These are phyloP conservation scores for Mortierella sp. DNA, from an alignment of 371 early-diverging fungal species.

Conservation along the genomic window DNA sequence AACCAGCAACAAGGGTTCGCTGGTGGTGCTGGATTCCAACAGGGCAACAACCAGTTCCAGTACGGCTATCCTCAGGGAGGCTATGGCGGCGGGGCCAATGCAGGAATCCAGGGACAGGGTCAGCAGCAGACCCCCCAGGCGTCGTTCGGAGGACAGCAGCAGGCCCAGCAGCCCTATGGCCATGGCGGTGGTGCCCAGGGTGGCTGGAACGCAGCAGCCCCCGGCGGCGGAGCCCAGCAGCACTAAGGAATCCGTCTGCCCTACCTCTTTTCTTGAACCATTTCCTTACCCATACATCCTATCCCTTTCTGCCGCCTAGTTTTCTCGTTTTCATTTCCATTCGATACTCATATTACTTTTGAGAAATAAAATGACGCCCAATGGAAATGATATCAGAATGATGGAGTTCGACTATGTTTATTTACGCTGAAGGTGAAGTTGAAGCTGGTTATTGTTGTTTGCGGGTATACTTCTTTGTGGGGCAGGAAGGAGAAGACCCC, in stretches of 20 bases:
- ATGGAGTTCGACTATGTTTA: not conserved
- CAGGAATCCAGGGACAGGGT: slow-evolving; percentile 37
- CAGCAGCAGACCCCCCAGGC: slow-evolving; percentile 31
- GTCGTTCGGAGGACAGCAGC: slow-evolving; percentile 20
- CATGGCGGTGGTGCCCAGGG: slow-evolving; percentile 25
- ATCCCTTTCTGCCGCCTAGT: not conserved
- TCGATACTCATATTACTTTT: not conserved
- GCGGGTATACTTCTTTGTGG: slow-evolving; percentile 61
- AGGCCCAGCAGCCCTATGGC: slow-evolving; percentile 13
- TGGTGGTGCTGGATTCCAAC: slow-evolving; percentile 37
- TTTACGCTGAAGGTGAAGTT: too few relatives aligned
- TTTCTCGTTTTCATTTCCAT: not conserved
- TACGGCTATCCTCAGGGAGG: slow-evolving; percentile 45
- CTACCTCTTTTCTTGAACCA: not conserved
- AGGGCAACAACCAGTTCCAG: slow-evolving; percentile 46
- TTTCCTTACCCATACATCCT: not conserved
- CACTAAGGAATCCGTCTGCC: too few relatives aligned
- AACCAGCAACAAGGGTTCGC: slow-evolving; percentile 41
- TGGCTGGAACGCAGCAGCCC: slow-evolving; percentile 37
- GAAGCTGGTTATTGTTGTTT: slow-evolving; percentile 14
- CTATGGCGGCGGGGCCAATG: slow-evolving; percentile 26
- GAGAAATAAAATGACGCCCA: not conserved
- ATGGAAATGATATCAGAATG: not conserved
- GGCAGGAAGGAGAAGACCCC: slow-evolving; percentile 75
- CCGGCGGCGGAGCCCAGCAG: slow-evolving; percentile 36